phyloP scores from a whole-genome alignment of 2,329 filamentous ascomycete species.

The Coniosporium tulheliwenetii region DNA sequence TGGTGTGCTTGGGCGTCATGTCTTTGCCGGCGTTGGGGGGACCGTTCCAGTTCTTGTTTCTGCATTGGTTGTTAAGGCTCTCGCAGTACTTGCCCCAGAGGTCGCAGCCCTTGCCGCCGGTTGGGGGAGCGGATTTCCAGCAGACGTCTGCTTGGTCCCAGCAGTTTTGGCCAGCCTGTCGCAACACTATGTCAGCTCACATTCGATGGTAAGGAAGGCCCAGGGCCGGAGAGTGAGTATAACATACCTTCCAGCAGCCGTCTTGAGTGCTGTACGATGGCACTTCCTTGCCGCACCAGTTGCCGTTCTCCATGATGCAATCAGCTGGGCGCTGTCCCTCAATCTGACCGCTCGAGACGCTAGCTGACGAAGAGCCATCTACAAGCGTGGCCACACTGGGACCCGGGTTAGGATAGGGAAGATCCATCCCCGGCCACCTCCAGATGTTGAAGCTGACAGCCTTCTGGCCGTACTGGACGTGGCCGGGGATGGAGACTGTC shows the following conservation, averaged over 20 bases:
- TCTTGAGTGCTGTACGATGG: slow-evolving; percentile 38
- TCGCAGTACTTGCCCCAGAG: slow-evolving; percentile 49
- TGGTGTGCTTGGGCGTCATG: slow-evolving; percentile 12
- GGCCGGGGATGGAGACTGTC: slow-evolving; percentile 50
- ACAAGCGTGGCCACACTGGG: slow-evolving; percentile 24
- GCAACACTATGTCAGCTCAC: slow-evolving; percentile 5
- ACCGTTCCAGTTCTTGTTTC: slow-evolving; percentile 26
- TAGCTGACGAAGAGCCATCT: slow-evolving; percentile 4
- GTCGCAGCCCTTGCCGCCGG: slow-evolving; percentile 43
- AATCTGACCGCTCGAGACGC: slow-evolving; percentile 16
- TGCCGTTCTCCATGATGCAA: slow-evolving; percentile 51
- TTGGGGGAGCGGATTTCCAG: slow-evolving; percentile 41
- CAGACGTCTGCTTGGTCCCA: slow-evolving; percentile 45
- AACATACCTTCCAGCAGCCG: no score
- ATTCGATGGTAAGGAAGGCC: no score
- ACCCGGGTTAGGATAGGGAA: slow-evolving; percentile 44
- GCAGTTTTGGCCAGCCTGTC: slow-evolving; percentile 13
- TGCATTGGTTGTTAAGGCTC: slow-evolving; percentile 24
- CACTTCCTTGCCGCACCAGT: slow-evolving; percentile 51
- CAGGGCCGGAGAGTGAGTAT: no score
- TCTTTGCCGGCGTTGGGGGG: slow-evolving; percentile 29
- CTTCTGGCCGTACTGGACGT: slow-evolving; percentile 38
- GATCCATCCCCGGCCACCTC: slow-evolving; percentile 25
- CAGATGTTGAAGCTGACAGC: slow-evolving; percentile 53
- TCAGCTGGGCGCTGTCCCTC: slow-evolving; percentile 37